Percentiles rank a stretch among this genome's conserved stretches.
Conservation (phyloP, 73 alveolate genomes). For the Durusdinium trenchii region DNA sequence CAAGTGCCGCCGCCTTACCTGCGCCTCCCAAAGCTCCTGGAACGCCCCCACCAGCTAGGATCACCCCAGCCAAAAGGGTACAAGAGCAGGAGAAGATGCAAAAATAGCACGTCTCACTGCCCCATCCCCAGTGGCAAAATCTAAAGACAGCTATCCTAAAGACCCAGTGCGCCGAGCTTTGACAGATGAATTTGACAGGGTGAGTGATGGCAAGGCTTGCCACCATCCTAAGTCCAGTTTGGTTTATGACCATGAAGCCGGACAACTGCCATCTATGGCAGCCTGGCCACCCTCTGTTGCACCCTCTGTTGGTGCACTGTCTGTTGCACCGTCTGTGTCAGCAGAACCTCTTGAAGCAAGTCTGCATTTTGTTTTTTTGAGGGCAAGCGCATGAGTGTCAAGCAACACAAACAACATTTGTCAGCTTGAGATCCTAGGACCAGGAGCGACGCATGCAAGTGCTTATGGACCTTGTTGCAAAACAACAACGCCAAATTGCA, state of each 20-base stretch:
- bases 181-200: not conserved
- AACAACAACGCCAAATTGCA: not conserved
- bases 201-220: not conserved
- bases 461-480: not conserved
- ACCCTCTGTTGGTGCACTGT: not conserved
- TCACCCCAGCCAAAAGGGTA: not conserved
- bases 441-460: slow-evolving; percentile 19
- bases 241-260: not conserved
- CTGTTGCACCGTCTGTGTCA: not conserved
- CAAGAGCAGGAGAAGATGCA: not conserved
- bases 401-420: too few species aligned
- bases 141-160: not conserved
- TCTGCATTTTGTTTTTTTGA: not conserved
- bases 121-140: not conserved
- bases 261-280: not conserved
- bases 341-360: not conserved
- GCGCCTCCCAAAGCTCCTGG: not conserved
- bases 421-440: not conserved
- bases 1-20: not conserved
- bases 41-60: not conserved
- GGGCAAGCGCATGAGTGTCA: not conserved
- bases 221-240: not conserved
- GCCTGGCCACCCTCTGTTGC: not conserved
- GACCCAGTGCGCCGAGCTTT: not conserved
- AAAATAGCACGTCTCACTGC: not conserved